phyloP scores from a whole-genome alignment of 257 asterid genomes.

The Voacanga thouarsii region DNA sequence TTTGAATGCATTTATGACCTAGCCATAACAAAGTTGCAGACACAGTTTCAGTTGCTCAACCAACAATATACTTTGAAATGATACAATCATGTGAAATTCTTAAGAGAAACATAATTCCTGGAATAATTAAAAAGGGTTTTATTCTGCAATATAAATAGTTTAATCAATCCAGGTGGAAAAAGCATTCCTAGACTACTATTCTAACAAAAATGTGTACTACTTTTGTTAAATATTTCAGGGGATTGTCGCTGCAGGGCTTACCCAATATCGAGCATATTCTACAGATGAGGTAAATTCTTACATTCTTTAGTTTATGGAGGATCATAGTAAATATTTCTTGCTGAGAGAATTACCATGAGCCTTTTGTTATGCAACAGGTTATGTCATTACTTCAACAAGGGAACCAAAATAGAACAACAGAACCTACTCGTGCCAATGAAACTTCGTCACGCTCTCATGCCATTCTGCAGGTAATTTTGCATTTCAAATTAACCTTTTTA shows the following conservation, averaged over 20 bases:
- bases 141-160: neutral
- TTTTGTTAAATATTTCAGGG: conserved; percentile 42
- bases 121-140: neutral
- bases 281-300: conserved; percentile 47
- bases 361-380: conserved; percentile 32
- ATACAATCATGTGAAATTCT: neutral
- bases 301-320: conserved; percentile 2
- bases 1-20: neutral
- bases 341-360: neutral
- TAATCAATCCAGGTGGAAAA: neutral
- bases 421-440: conserved; percentile 64
- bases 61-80: neutral
- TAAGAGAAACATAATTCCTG: neutral
- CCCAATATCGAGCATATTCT: conserved; percentile 60
- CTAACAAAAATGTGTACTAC: conserved; percentile 1
- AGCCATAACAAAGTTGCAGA: neutral
- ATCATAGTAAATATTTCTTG: neutral
- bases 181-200: neutral
- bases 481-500: neutral
- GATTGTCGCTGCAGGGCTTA: conserved; percentile 58
- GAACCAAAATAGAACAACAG: conserved; percentile 57
- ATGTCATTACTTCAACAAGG: conserved; percentile 71
- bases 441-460: conserved; percentile 74
- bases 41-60: neutral
- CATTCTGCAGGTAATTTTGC: conserved; percentile 48